phyloP scores from a whole-genome alignment of 2,329 filamentous ascomycete genomes.

The Aplosporella prunicola region DNA sequence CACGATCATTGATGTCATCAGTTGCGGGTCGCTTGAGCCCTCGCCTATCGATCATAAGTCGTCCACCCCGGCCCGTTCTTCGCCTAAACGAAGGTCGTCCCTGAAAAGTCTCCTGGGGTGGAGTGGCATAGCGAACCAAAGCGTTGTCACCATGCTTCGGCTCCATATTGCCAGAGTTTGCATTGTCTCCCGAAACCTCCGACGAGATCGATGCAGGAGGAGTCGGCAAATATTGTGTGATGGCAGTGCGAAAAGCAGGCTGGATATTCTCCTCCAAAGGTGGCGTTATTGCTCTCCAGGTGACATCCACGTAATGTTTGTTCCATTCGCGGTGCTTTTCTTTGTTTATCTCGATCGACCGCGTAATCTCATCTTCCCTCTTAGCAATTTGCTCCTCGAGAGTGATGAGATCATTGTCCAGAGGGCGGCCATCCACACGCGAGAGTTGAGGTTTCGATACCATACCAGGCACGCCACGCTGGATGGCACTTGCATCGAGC shows the following conservation, averaged over 20 bases:
- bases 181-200: slow-evolving; percentile 29
- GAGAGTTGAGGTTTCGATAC: slow-evolving; percentile 32
- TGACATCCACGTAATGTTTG: slow-evolving; percentile 78
- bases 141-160: not conserved
- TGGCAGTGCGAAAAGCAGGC: slow-evolving; percentile 31
- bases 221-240: slow-evolving; percentile 34
- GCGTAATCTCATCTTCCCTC: slow-evolving; percentile 69
- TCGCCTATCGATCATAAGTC: slow-evolving; percentile 80
- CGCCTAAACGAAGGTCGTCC: slow-evolving; percentile 63
- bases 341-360: slow-evolving; percentile 78
- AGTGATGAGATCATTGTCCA: slow-evolving; percentile 67
- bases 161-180: slow-evolving; percentile 27
- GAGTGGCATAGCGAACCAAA: slow-evolving; percentile 29
- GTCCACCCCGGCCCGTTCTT: slow-evolving; percentile 73
- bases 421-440: slow-evolving; percentile 57
- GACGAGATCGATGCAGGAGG: slow-evolving; percentile 39
- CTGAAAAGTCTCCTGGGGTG: slow-evolving; percentile 29
- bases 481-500: slow-evolving; percentile 49
- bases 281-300: slow-evolving; percentile 73
- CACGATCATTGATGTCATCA: slow-evolving; percentile 29
- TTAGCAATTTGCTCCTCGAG: slow-evolving; percentile 70
- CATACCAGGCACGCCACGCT: slow-evolving; percentile 57
- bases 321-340: slow-evolving; percentile 90
- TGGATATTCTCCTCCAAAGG: slow-evolving; percentile 47
- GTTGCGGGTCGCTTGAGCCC: slow-evolving; percentile 49